phyloP scores from a whole-genome alignment of 257 asterid genomes.

The Solanum ahanhuiri region DNA sequence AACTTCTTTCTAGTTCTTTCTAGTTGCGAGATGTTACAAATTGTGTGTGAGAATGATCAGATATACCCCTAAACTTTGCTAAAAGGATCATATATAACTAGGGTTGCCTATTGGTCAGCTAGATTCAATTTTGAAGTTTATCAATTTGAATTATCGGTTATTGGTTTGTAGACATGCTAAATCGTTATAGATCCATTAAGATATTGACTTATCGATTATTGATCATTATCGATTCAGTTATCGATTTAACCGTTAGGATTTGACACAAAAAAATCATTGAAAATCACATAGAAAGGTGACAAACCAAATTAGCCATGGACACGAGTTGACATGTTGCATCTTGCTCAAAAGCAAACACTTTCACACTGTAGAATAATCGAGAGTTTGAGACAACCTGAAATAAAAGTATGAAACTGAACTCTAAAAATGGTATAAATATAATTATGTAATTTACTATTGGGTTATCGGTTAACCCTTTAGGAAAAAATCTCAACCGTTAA shows the following conservation, averaged over 20 bases:
- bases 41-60: background rate
- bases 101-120: background rate
- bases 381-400: too few species aligned
- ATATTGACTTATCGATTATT: background rate
- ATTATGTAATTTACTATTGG: too few species aligned
- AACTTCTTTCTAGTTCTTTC: too few species aligned
- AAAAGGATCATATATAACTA: background rate
- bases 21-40: too few species aligned
- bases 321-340: background rate
- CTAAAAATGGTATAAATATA: too few species aligned
- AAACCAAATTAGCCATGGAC: background rate
- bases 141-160: too few species aligned
- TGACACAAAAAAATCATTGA: background rate
- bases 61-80: background rate
- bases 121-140: background rate
- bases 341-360: background rate
- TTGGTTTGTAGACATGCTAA: background rate
- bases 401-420: too few species aligned
- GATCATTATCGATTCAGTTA: too few species aligned
- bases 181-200: background rate
- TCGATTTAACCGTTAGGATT: background rate
- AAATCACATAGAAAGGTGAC: background rate
- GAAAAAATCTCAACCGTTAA: too few species aligned
- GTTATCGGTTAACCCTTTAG: too few species aligned
- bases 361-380: too few species aligned